Percentiles rank a stretch among this genome's conserved stretches.
phyloP scores from a whole-genome alignment of 2,329 filamentous ascomycete species.

The Rhynchosporium secalis region DNA sequence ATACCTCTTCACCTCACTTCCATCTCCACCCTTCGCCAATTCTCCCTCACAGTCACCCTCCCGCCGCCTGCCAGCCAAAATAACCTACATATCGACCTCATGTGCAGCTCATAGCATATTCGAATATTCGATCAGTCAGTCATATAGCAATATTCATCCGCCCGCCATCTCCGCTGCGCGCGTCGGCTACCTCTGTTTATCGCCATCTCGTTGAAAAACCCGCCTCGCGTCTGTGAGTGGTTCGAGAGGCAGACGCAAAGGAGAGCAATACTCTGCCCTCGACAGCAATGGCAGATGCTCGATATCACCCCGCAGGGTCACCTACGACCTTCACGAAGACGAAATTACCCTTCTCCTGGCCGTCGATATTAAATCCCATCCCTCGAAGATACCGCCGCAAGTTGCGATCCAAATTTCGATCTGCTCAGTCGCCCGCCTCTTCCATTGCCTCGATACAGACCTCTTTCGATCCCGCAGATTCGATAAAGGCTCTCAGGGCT shows the following conservation, averaged over 20 bases:
- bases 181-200: conserved; percentile 17
- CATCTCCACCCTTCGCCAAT: not conserved
- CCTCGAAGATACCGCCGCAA: conserved; percentile 66
- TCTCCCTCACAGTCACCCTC: not conserved
- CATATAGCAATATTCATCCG: conserved; percentile 25
- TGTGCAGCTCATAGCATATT: conserved; percentile 37
- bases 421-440: conserved; percentile 65
- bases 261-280: conserved; percentile 4
- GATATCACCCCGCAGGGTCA: conserved; percentile 12
- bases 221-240: conserved; percentile 8
- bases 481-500: conserved; percentile 70
- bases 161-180: conserved; percentile 18
- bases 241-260: conserved; percentile 5
- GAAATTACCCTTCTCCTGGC: conserved; percentile 46
- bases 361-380: conserved; percentile 52
- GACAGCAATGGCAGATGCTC: conserved; percentile 10
- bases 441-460: conserved; percentile 76
- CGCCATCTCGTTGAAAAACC: conserved; percentile 10
- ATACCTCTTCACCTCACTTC: not conserved
- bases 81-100: conserved; percentile 31
- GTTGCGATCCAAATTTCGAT: conserved; percentile 68
- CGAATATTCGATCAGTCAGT: conserved; percentile 6
- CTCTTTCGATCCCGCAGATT: conserved; percentile 79
- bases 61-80: not conserved
- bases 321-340: conserved; percentile 37